These are phyloP conservation scores for Saussurea involucrata DNA, from an alignment of 129 eudicot species.

Conservation along the genomic window DNA sequence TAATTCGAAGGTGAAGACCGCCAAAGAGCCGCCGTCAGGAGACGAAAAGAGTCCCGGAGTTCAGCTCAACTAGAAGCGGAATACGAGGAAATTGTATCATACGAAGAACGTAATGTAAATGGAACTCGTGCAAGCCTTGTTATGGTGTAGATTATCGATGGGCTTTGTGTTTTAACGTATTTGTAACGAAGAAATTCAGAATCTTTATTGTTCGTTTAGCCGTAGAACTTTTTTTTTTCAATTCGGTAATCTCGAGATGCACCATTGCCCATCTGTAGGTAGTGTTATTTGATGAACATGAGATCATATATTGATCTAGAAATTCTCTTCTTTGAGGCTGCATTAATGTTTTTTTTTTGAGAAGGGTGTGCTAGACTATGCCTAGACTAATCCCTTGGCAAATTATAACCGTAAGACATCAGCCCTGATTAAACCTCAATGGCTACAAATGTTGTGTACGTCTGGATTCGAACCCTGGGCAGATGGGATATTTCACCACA, in stretches of 20 bases:
- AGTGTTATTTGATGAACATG: slow-evolving; percentile 23
- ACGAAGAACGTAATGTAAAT: slow-evolving; percentile 49
- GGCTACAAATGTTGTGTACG: too few species aligned
- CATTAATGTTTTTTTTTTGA: slow-evolving; percentile 12
- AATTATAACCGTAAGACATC: too few species aligned
- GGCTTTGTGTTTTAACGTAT: slow-evolving; percentile 33
- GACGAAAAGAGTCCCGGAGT: slow-evolving; percentile 41
- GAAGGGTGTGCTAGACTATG: too few species aligned
- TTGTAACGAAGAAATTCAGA: slow-evolving; percentile 30
- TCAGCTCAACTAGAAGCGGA: slow-evolving; percentile 39
- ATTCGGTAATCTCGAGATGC: slow-evolving; percentile 16
- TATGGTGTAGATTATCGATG: slow-evolving; percentile 20
- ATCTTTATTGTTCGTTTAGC: slow-evolving; percentile 23
- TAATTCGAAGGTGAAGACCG: slow-evolving; percentile 44
- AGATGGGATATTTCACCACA: too few species aligned
- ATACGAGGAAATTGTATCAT: slow-evolving; percentile 32
- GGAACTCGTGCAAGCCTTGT: slow-evolving; percentile 11
- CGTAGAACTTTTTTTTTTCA: slow-evolving; percentile 20
- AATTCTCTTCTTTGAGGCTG: slow-evolving; percentile 9
- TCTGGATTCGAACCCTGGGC: too few species aligned
- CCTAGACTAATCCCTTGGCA: too few species aligned
- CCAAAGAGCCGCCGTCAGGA: slow-evolving; percentile 37
- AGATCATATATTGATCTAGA: neutral
- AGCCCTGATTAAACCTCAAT: too few species aligned
- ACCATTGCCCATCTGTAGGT: slow-evolving; percentile 23